These are phyloP conservation scores for Termitomyces sp. DNA, from an alignment of 768 basidiomycete species.

Conservation along the genomic window DNA sequence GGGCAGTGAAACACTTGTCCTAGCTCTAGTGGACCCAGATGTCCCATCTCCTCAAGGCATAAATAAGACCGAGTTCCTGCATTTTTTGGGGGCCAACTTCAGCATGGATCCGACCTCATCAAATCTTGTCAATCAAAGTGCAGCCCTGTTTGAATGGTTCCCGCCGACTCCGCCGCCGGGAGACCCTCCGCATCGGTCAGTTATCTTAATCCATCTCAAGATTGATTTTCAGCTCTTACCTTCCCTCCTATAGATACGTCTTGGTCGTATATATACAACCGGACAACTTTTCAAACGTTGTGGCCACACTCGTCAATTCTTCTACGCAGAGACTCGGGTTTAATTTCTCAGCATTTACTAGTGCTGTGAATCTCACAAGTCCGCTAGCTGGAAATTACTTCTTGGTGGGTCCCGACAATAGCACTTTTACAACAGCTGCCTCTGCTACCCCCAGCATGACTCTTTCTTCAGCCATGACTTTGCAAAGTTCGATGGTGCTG, in stretches of 20 bases:
- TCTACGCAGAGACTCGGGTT: constrained; percentile 31
- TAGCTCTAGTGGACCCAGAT: constrained; percentile 39
- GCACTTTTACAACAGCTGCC: not conserved
- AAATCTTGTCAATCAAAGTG: constrained; percentile 30
- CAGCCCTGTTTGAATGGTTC: constrained; percentile 33
- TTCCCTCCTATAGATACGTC: constrained; percentile 21
- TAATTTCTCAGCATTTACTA: constrained; percentile 31
- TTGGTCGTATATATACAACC: constrained; percentile 29
- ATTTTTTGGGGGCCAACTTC: constrained; percentile 37
- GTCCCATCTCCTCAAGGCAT: constrained; percentile 35
- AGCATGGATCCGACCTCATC: constrained; percentile 16
- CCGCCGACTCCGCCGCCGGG: constrained; percentile 34
- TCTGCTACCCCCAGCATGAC: constrained; percentile 1
- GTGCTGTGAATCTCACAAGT: constrained; percentile 23
- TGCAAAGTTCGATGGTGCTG: not conserved
- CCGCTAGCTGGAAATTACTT: constrained; percentile 41
- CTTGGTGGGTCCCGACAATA: constrained; percentile 28
- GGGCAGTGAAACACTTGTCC: constrained; percentile 26
- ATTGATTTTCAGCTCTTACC: constrained; percentile 1
- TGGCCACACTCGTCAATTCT: constrained; percentile 25
- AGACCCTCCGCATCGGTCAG: constrained; percentile 39
- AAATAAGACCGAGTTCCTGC: constrained; percentile 30
- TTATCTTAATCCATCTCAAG: constrained; percentile 1
- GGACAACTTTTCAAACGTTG: constrained; percentile 23
- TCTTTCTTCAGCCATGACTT: not conserved